Percentiles rank a stretch among this genome's conserved stretches.
Conservation (phyloP, 306 rosid species). For the Lathyrus sativus region DNA sequence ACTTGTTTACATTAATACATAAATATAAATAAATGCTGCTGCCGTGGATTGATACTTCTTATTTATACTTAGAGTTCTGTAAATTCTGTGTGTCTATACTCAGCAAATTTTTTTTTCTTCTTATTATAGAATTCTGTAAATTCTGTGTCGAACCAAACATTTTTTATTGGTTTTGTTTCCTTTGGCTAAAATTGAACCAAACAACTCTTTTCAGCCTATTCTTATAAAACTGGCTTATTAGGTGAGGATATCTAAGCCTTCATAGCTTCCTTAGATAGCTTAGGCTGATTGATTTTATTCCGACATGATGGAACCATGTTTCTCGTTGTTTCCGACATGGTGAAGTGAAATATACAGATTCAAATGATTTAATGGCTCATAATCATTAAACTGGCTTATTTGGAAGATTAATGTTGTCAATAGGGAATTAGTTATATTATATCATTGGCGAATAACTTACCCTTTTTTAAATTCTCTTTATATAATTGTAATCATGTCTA, state of each 20-base stretch:
- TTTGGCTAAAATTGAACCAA: background rate
- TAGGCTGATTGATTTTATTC: background rate
- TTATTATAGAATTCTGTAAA: too few relatives aligned
- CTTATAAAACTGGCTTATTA: background rate
- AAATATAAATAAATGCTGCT: too few relatives aligned
- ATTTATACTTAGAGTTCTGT: too few relatives aligned
- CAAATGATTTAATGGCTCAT: background rate
- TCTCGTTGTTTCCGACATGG: background rate
- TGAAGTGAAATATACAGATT: background rate
- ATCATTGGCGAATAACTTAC: background rate
- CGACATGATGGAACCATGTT: background rate
- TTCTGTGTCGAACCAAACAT: background rate
- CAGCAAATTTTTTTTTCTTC: too few relatives aligned
- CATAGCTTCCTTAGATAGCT: background rate
- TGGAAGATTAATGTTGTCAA: slow-evolving; percentile 17
- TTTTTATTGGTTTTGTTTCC: slow-evolving; percentile 1
- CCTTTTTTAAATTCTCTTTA: background rate
- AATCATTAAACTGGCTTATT: background rate
- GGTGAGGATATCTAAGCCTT: background rate
- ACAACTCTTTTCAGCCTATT: background rate
- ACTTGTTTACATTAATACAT: too few relatives aligned
- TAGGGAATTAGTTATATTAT: background rate
- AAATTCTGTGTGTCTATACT: too few relatives aligned
- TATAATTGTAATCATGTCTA: slow-evolving; percentile 26
- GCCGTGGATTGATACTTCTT: too few relatives aligned